Evolutionary conservation across 768 basidiomycete species (phyloP).

Genomic region (Termitomyces heimii): DNA sequence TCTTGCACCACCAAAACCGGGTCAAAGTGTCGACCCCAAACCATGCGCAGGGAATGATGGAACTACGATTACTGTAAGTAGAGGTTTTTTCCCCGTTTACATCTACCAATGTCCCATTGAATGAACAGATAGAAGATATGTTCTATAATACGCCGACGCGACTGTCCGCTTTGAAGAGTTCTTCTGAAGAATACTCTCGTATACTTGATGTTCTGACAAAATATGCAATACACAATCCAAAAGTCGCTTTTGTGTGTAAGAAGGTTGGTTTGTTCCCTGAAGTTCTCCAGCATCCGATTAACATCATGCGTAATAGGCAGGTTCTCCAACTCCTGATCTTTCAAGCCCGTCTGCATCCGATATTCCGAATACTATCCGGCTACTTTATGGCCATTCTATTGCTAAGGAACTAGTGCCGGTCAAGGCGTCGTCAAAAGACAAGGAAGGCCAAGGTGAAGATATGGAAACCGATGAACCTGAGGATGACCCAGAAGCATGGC

Average conservation of each 20-base stretch:
- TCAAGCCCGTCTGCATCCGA: constrained; percentile 71
- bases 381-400: constrained; percentile 77
- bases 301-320: constrained; percentile 44
- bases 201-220: constrained; percentile 90
- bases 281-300: not conserved
- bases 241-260: constrained; percentile 84
- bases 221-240: constrained; percentile 92
- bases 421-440: constrained; percentile 27
- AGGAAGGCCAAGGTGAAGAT: constrained; percentile 20
- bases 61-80: constrained; percentile 74
- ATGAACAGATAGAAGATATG: constrained; percentile 79
- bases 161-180: constrained; percentile 73
- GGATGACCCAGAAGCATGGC: constrained; percentile 51
- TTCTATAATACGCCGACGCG: constrained; percentile 93
- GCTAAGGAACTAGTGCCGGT: constrained; percentile 66
- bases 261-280: constrained; percentile 50
- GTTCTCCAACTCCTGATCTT: constrained; percentile 70
- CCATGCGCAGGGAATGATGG: constrained; percentile 95
- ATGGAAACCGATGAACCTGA: constrained; percentile 23
- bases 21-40: constrained; percentile 70
- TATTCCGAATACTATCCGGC: constrained; percentile 61
- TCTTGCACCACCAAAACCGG: constrained; percentile 65
- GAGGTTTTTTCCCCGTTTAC: not conserved
- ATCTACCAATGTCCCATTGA: not conserved
- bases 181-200: constrained; percentile 87